Percentiles rank a stretch among this genome's conserved stretches.
phyloP scores from a whole-genome alignment of 768 basidiomycete genomes.

The Galerina sulciceps region DNA sequence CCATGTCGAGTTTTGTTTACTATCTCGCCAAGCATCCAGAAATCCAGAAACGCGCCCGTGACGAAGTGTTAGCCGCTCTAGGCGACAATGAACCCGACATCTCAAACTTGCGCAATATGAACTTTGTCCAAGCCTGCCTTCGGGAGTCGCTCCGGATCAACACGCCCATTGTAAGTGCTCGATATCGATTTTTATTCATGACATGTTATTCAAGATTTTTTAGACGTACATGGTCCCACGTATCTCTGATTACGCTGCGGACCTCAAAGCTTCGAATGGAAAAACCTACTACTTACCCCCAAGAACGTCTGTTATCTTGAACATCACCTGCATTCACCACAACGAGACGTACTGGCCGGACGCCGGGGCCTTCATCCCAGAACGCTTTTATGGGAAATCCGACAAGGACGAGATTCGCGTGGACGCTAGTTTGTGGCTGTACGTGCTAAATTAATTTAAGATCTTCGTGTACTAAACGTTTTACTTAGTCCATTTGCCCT shows the following conservation, averaged over 20 bases:
- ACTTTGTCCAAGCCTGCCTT: neutral
- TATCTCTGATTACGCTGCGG: neutral
- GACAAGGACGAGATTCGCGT: neutral
- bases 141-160: conserved; percentile 1
- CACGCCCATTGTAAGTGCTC: neutral
- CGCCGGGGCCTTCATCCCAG: neutral
- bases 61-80: neutral
- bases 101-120: neutral
- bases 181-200: neutral
- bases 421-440: neutral
- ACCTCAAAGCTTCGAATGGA: neutral
- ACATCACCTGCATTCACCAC: neutral
- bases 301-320: neutral
- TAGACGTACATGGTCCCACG: neutral
- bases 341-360: neutral
- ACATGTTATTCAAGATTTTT: neutral
- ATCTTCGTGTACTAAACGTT: neutral
- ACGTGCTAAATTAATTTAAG: neutral
- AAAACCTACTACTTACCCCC: neutral
- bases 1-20: neutral
- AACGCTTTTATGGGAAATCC: neutral
- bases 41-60: neutral
- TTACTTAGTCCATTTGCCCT: neutral
- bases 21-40: neutral
- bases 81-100: neutral